Evolutionary conservation across 2,329 filamentous ascomycete genomes (phyloP).

Genomic region (Colletotrichum plurivorum): DNA sequence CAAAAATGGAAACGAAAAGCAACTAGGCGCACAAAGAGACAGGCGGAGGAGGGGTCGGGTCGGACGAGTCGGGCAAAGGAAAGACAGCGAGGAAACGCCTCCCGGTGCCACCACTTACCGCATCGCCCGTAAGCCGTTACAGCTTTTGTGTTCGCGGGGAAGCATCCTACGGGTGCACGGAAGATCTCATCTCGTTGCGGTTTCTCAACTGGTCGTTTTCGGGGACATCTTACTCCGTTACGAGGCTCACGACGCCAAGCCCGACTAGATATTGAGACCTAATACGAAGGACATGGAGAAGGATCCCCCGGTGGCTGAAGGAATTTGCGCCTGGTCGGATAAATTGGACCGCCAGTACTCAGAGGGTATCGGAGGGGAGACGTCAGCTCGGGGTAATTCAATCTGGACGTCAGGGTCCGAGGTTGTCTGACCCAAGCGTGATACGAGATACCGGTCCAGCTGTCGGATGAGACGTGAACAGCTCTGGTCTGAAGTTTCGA

Average conservation of each 20-base stretch:
- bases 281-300: not conserved
- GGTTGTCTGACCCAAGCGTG: not conserved
- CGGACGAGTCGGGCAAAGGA: too few relatives aligned
- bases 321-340: not conserved
- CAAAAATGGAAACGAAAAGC: slow-evolving; percentile 1
- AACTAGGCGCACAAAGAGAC: not conserved
- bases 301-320: not conserved
- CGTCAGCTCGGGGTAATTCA: not conserved
- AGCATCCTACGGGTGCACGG: not conserved
- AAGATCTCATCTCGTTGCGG: slow-evolving; percentile 3
- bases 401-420: not conserved
- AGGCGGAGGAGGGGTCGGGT: not conserved
- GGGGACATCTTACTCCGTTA: not conserved
- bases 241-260: not conserved
- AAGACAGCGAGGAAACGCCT: not conserved
- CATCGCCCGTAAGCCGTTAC: not conserved
- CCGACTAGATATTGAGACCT: not conserved
- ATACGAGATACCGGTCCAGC: too few relatives aligned
- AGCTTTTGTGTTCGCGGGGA: not conserved
- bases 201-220: not conserved
- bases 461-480: not conserved
- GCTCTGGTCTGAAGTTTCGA: not conserved
- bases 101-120: not conserved
- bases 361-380: not conserved
- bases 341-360: not conserved